phyloP scores from a whole-genome alignment of 1,284 basidiomycete species.

The Austropuccinia psidii region DNA sequence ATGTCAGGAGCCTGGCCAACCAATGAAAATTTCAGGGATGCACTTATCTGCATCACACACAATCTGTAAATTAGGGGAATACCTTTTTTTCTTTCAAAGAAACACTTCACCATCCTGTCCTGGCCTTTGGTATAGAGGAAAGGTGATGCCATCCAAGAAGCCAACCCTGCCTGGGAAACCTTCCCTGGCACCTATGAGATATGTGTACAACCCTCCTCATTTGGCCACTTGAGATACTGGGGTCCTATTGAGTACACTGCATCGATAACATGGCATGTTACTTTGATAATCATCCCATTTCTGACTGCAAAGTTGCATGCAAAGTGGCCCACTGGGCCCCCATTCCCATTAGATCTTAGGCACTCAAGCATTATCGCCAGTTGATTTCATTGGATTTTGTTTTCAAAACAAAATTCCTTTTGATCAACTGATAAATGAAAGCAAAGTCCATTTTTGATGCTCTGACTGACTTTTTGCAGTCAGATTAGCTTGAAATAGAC shows the following conservation, averaged over 20 bases:
- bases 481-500: neutral
- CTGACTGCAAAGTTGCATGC: too few relatives aligned
- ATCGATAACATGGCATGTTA: neutral
- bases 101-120: too few relatives aligned
- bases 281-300: neutral
- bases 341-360: too few relatives aligned
- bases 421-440: neutral
- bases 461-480: neutral
- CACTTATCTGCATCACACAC: too few relatives aligned
- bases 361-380: slow-evolving; percentile 6
- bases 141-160: too few relatives aligned
- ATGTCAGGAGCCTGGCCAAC: neutral
- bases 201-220: neutral
- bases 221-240: neutral
- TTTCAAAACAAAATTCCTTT: neutral
- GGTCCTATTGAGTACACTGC: neutral
- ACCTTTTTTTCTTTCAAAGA: too few relatives aligned
- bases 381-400: neutral
- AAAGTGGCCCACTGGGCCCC: too few relatives aligned
- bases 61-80: too few relatives aligned
- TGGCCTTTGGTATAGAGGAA: too few relatives aligned
- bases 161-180: too few relatives aligned
- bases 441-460: neutral
- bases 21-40: too few relatives aligned
- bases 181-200: too few relatives aligned